These are phyloP conservation scores for Pythium aquatile DNA, from an alignment of 352 stramenopile genomes.

Conservation along the genomic window DNA sequence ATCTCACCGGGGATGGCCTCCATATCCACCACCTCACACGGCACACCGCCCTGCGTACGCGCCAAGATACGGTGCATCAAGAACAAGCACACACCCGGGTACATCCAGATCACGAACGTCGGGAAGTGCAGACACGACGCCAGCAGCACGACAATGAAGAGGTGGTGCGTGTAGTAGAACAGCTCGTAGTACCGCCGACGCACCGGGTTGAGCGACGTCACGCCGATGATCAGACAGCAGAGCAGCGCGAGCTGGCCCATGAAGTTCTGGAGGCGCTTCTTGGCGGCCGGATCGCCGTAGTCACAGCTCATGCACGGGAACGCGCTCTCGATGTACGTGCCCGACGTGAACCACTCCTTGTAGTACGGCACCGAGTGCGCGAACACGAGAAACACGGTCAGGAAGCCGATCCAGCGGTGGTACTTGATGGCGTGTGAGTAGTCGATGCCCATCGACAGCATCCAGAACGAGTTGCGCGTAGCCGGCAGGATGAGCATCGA, in stretches of 20 bases:
- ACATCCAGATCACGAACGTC: constrained; percentile 86
- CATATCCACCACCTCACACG: constrained; percentile 79
- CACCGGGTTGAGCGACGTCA: constrained; percentile 71
- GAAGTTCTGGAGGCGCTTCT: constrained; percentile 73
- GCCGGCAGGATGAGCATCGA: constrained; percentile 42
- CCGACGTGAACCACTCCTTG: constrained; percentile 56
- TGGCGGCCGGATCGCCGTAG: constrained; percentile 51
- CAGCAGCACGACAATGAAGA: constrained; percentile 83
- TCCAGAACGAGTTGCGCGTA: constrained; percentile 77
- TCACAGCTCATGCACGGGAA: constrained; percentile 76
- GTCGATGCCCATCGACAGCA: constrained; percentile 80
- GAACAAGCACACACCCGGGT: constrained; percentile 72
- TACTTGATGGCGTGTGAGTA: constrained; percentile 89
- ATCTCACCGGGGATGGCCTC: constrained; percentile 82
- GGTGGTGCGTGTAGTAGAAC: constrained; percentile 89
- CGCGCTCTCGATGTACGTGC: constrained; percentile 49
- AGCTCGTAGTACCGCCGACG: constrained; percentile 78
- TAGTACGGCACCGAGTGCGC: constrained; percentile 75
- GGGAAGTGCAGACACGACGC: constrained; percentile 68
- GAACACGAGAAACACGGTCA: constrained; percentile 64
- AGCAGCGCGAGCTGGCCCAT: constrained; percentile 66
- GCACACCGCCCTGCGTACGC: constrained; percentile 63
- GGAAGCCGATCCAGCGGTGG: constrained; percentile 81
- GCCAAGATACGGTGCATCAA: constrained; percentile 79
- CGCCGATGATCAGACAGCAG: constrained; percentile 69